A percentile compares a stretch with the other conserved stretches of the same genome.
phyloP scores from a whole-genome alignment of 2,329 filamentous ascomycete genomes.

The Chalaropsis thielavioides region DNA sequence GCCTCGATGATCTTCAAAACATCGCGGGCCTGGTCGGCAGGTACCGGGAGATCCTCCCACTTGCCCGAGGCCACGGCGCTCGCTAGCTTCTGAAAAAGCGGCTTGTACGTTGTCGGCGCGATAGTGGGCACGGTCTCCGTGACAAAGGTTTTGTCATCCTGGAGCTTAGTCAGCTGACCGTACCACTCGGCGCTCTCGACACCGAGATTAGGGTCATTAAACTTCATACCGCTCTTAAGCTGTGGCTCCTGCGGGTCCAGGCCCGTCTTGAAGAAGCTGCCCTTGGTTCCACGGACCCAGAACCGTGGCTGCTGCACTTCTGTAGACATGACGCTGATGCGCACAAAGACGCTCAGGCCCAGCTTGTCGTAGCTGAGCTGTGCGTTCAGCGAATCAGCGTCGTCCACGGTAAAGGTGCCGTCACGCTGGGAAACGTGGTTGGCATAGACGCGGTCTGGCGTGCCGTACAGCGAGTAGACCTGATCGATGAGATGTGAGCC shows the following conservation, averaged over 20 bases:
- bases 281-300: conserved; percentile 62
- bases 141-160: conserved; percentile 35
- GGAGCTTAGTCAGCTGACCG: conserved; percentile 43
- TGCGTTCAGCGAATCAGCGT: conserved; percentile 45
- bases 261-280: conserved; percentile 56
- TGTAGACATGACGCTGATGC: conserved; percentile 54
- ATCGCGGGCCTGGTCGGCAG: conserved; percentile 37
- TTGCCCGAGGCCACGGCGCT: conserved; percentile 34
- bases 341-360: conserved; percentile 51
- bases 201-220: conserved; percentile 49
- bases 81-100: conserved; percentile 47
- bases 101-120: conserved; percentile 50
- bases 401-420: conserved; percentile 30
- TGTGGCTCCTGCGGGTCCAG: conserved; percentile 66
- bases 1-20: conserved; percentile 41
- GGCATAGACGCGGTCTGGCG: conserved; percentile 51
- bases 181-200: conserved; percentile 42
- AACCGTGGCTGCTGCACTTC: conserved; percentile 58
- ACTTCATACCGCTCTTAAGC: conserved; percentile 47
- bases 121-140: conserved; percentile 42
- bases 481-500: conserved; percentile 68
- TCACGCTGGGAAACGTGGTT: conserved; percentile 53
- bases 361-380: conserved; percentile 47
- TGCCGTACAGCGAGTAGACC: conserved; percentile 53
- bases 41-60: conserved; percentile 38